A percentile compares a stretch with the other conserved stretches of the same genome.
Conservation (phyloP, 805 yeast genomes). For the Kodamaea laetipori region DNA sequence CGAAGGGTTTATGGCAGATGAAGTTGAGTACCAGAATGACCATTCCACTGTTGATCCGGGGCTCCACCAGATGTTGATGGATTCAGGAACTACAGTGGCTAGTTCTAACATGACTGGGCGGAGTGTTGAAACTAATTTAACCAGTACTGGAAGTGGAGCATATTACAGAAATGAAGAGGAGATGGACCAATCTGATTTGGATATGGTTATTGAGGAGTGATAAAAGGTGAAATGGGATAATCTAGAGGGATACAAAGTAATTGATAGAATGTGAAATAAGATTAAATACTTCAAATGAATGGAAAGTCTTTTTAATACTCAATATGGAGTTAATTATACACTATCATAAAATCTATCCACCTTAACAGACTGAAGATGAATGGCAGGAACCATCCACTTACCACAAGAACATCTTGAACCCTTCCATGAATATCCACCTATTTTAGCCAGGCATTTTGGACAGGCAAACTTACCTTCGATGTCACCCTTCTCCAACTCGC, state of each 20-base stretch:
- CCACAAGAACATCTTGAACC: constrained; percentile 96
- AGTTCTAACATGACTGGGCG: constrained; percentile 19
- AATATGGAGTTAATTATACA: background rate
- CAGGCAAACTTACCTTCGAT: constrained; percentile 87
- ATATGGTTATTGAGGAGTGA: constrained; percentile 46
- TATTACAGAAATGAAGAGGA: constrained; percentile 22
- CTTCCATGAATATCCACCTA: constrained; percentile 93
- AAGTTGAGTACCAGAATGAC: constrained; percentile 47
- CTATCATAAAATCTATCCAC: constrained; percentile 52
- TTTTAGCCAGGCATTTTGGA: constrained; percentile 79
- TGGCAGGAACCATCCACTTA: constrained; percentile 91
- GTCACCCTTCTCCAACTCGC: constrained; percentile 69
- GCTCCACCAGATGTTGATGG: constrained; percentile 21
- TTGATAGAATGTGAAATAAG: no score
- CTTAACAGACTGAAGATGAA: constrained; percentile 76
- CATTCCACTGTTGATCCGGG: constrained; percentile 29
- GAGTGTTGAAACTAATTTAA: constrained; percentile 19
- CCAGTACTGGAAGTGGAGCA: constrained; percentile 12
- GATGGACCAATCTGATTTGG: constrained; percentile 40
- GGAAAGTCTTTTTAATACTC: no score
- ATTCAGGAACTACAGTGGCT: constrained; percentile 8
- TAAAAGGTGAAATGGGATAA: no score
- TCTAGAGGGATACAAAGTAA: constrained; percentile 11
- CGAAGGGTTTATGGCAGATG: constrained; percentile 51
- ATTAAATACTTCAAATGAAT: no score